Conservation (phyloP, 164 flowering plant species). For the Santalum album region DNA sequence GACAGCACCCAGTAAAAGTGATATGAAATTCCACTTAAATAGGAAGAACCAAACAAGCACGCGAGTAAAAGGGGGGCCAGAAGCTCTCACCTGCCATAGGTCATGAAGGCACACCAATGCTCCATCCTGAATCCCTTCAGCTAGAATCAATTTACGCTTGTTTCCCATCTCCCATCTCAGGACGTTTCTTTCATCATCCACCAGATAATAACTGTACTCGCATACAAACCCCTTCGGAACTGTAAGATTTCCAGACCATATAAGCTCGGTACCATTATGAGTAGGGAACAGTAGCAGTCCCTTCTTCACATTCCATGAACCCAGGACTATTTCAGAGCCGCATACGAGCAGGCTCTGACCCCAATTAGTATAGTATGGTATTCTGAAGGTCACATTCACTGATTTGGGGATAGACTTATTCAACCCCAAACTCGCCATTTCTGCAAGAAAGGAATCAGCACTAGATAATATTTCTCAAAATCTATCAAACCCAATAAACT, state of each 20-base stretch:
- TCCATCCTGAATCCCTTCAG: constrained; percentile 47
- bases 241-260: constrained; percentile 59
- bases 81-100: constrained; percentile 77
- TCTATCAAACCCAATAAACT: too few relatives aligned
- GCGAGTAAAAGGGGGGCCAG: background rate
- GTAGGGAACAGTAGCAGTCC: constrained; percentile 58
- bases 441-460: background rate
- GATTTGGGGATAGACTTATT: constrained; percentile 29
- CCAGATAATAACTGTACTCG: constrained; percentile 83
- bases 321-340: constrained; percentile 74
- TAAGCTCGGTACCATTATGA: constrained; percentile 59
- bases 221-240: constrained; percentile 49
- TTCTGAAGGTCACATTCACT: constrained; percentile 53
- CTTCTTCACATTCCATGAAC: constrained; percentile 83
- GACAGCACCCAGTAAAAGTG: too few relatives aligned
- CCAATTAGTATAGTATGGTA: constrained; percentile 88
- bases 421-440: constrained; percentile 50
- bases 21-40: too few relatives aligned
- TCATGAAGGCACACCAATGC: constrained; percentile 60
- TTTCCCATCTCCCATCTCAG: constrained; percentile 80
- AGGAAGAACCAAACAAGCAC: background rate
- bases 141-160: constrained; percentile 44
- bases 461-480: too few relatives aligned
- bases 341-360: constrained; percentile 76
- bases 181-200: constrained; percentile 55